Evolutionary conservation across 306 rosid genomes (phyloP), one percentile per base, ranked within the genome.

Genomic region (Cucumis hystrix): DNA sequence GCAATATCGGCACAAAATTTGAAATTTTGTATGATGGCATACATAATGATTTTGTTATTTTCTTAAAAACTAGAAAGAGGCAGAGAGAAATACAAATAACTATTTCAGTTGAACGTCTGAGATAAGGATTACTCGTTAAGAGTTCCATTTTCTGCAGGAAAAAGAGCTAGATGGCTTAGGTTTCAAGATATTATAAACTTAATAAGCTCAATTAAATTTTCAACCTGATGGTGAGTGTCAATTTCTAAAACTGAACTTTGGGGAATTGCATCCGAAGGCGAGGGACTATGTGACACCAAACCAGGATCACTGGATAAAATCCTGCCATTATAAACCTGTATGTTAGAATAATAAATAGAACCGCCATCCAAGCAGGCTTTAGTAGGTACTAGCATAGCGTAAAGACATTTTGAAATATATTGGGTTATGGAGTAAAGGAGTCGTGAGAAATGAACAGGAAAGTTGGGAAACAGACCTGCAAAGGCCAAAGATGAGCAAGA

Each of bases 291-390:
- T 25, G 41, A 39, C 25, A 80, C 88, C 14, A 81, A 28, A 55
- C 88, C 87, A 79, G 90, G 88, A 79, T 87, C 86, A 75, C 85
- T 84, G 59, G 75, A 79, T 28, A 84, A 52, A 21, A 87, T 84
- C 7, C 90, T 87, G 82, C 71, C 80, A 79, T 33, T 49, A 43
- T 20, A 4, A 82, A 80, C 20, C 33, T 28, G 62, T 8, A 52
- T 4, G 63, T 76, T 40, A 76, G 75, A 69, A 68, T 41, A 39
- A 23, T 11, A 67, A 15, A 21, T 67, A 66, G 20, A 55, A n/a
- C 59, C 59, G 17, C 81, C 58, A 66, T 39, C 9, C 40, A 51
- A 35, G 17, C 12, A 30, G 54, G 41, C 52, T 33, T 63, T 10
- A 71, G 3, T 18, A 30, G 18, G 18, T 11, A 49, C 16, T 18